A percentile compares a stretch with the other conserved stretches of the same genome.
These are phyloP conservation scores for Avena atlantica DNA, from an alignment of 176 grass and related monocot genomes.

Conservation along the genomic window DNA sequence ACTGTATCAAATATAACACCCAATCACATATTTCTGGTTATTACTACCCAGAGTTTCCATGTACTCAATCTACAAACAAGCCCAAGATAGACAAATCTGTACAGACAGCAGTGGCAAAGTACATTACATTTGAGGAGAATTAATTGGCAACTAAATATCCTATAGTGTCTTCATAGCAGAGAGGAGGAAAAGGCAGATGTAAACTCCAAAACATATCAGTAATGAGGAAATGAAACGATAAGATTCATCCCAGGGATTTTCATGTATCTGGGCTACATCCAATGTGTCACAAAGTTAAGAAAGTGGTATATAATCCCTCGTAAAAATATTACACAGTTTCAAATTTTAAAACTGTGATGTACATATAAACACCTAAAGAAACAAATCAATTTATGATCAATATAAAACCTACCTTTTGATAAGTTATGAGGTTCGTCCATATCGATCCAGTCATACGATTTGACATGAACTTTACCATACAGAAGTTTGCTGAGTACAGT, in stretches of 20 bases:
- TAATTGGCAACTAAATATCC: not conserved
- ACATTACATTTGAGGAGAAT: not conserved
- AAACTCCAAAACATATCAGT: not conserved
- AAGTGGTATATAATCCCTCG: not conserved
- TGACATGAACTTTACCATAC: conserved; percentile 69
- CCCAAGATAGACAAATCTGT: not conserved
- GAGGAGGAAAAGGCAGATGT: not conserved
- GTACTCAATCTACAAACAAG: not conserved
- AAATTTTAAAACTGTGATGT: not conserved
- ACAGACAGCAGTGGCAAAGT: not conserved
- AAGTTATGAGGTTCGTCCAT: conserved; percentile 35
- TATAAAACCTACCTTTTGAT: conserved; percentile 42
- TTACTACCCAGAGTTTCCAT: not conserved
- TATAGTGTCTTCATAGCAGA: not conserved
- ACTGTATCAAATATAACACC: not conserved
- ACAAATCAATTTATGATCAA: not conserved
- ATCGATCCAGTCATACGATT: conserved; percentile 71
- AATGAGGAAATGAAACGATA: conserved; percentile 14
- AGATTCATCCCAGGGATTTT: not conserved
- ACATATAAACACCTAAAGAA: not conserved
- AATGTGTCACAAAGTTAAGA: not conserved
- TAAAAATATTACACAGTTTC: not conserved
- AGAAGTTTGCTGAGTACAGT: conserved; percentile 76
- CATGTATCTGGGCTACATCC: not conserved
- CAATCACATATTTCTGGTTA: too few relatives aligned